Evolutionary conservation across 192 early-diverging fungal species (phyloP).

Genomic region (Mortierella hygrophila): DNA sequence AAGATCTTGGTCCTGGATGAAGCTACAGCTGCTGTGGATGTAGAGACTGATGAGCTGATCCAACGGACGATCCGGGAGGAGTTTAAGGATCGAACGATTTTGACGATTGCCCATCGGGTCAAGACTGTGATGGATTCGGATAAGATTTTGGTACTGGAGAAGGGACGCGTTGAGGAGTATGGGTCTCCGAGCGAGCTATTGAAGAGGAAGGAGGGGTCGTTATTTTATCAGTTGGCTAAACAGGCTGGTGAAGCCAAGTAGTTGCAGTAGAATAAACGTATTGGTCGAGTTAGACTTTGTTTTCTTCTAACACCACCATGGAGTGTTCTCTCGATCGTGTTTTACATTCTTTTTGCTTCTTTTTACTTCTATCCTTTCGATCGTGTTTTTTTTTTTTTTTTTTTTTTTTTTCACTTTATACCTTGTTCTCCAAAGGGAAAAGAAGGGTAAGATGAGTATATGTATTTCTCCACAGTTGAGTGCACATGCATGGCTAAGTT

Average conservation of each 20-base stretch:
- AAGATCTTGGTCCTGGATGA: conserved; percentile 75
- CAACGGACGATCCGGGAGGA: conserved; percentile 26
- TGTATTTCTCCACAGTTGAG: neutral
- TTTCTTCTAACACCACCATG: too few relatives aligned
- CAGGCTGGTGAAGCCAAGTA: conserved; percentile 14
- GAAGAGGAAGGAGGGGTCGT: conserved; percentile 12
- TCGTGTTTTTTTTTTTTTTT: neutral
- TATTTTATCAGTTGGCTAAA: conserved; percentile 6
- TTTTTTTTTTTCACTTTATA: neutral
- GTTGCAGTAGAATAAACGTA: too few relatives aligned
- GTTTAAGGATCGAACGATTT: conserved; percentile 38
- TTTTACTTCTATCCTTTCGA: neutral
- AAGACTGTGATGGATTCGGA: conserved; percentile 74
- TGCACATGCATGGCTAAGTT: neutral
- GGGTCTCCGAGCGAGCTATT: conserved; percentile 69
- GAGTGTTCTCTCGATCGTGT: neutral
- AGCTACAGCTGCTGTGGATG: conserved; percentile 75
- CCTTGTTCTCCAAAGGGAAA: neutral
- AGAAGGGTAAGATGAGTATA: too few relatives aligned
- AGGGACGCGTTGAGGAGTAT: conserved; percentile 75
- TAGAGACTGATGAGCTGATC: conserved; percentile 69
- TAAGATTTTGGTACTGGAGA: conserved; percentile 81
- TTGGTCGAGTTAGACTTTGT: too few relatives aligned
- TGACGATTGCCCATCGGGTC: conserved; percentile 80
- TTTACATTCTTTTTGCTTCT: neutral